Percentiles rank a stretch among this genome's conserved stretches.
Evolutionary conservation across 1,284 basidiomycete genomes (phyloP).

Genomic region (Ganoderma lucidum): DNA sequence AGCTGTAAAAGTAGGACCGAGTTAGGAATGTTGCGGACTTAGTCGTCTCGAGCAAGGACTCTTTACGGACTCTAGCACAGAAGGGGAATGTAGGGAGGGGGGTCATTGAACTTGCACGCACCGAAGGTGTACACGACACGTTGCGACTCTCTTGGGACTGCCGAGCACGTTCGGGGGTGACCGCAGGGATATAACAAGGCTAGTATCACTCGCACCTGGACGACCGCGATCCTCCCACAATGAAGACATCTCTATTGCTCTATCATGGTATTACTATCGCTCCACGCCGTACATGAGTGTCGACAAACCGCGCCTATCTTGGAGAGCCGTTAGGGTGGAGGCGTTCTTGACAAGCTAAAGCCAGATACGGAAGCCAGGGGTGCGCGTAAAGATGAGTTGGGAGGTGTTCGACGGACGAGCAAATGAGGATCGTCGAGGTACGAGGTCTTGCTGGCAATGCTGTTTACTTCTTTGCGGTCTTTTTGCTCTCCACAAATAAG

Average conservation of each 20-base stretch:
- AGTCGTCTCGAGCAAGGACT: neutral
- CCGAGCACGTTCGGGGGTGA: neutral
- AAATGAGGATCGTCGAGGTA: neutral
- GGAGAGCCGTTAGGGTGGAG: neutral
- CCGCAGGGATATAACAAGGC: neutral
- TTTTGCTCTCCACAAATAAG: constrained; percentile 82
- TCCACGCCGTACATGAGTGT: neutral
- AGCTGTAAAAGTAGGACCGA: neutral
- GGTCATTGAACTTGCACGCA: neutral
- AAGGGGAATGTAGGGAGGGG: neutral
- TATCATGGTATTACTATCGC: neutral
- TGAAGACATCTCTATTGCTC: neutral
- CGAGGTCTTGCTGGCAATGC: neutral
- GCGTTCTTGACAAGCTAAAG: neutral
- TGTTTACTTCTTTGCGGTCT: constrained; percentile 60
- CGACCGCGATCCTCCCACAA: neutral
- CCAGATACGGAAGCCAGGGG: neutral
- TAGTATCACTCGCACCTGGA: neutral
- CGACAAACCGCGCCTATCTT: neutral
- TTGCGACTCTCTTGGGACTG: neutral
- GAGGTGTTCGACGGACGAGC: neutral
- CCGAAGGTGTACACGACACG: neutral
- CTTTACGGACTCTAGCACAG: too few species aligned
- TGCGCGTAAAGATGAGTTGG: neutral
- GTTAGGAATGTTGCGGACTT: neutral